Evolutionary conservation across 306 rosid species (phyloP), one percentile per base, ranked within the genome.

Genomic region (Heteromeles arbutifolia): DNA sequence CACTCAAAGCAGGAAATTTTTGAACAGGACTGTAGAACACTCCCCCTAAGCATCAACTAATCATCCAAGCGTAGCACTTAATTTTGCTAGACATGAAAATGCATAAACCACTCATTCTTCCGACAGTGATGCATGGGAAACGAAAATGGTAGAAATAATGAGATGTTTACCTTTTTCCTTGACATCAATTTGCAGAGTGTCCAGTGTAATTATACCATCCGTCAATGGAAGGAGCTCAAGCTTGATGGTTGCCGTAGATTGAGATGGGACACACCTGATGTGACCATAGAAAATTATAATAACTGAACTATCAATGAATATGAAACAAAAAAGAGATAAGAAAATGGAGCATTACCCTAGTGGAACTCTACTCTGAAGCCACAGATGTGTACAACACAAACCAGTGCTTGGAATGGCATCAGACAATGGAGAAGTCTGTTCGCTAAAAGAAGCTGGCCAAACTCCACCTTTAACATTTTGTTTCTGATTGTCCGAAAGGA

Each of bases 291-390:
- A 57, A 79, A 67, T 62, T 72, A 66, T 76, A 65, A 77, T 14
- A 69, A 82, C 62, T 21, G 61, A 37, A 63, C 78, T 54, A 75
- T 65, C 74, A 53, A 65, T 26, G 78, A 14, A 52, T 64, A 59
- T 10, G 59, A 61, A 39, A 39, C 34, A 2, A n/a, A 43, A n/a
- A 80, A 17, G 63, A 57, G 62, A 65, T 56, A 53, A 50, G 54
- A 50, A 48, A 50, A 50, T 50, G 37, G 44, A 82, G 70, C 31
- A 77, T 64, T 90, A 96, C 99, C 99, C 97, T 21, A 96, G 87
- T 66, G 98, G 99, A 84, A 92, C 91, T 90, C 92, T 90, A 84
- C 99, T 96, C 74, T 92, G 99, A 76, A 96, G 84, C 97, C 99
- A 96, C 79, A 92, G 82, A 85, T 96, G 98, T 26, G 98, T 83